Percentiles rank a stretch among this genome's conserved stretches.
Evolutionary conservation across 805 yeast species (phyloP).

Genomic region (Zygosaccharomyces gambellarensis): DNA sequence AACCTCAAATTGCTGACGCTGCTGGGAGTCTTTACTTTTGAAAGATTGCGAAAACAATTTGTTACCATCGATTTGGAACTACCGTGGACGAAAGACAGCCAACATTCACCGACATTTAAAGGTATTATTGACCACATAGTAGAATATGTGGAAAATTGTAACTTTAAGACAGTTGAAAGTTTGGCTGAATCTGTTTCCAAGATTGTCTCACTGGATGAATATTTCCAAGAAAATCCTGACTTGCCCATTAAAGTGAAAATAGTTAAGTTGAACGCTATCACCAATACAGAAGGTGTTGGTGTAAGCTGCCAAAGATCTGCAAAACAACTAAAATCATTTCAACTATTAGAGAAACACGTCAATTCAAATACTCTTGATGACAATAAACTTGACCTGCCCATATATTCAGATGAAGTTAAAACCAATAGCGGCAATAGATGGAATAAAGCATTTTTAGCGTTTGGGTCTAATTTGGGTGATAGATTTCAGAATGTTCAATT

Average conservation of each 20-base stretch:
- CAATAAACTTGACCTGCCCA: constrained; percentile 36
- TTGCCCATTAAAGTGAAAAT: constrained; percentile 52
- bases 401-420: constrained; percentile 11
- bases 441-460: constrained; percentile 63
- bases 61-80: constrained; percentile 55
- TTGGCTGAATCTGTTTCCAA: constrained; percentile 70
- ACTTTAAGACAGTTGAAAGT: constrained; percentile 91
- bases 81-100: constrained; percentile 34
- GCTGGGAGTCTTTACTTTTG: constrained; percentile 93
- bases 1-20: constrained; percentile 60
- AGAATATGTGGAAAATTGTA: constrained; percentile 65
- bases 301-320: constrained; percentile 58
- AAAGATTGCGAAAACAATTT: constrained; percentile 74
- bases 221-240: constrained; percentile 38
- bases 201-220: constrained; percentile 41
- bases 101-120: constrained; percentile 23
- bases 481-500: constrained; percentile 54
- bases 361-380: constrained; percentile 10
- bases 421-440: constrained; percentile 3
- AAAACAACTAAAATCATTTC: constrained; percentile 33
- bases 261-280: constrained; percentile 83
- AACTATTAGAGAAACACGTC: neutral
- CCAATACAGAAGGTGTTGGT: constrained; percentile 85
- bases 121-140: constrained; percentile 48
- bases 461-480: constrained; percentile 85